Evolutionary conservation across 495 filamentous ascomycete genomes (phyloP).

Genomic region (Penicillium soppii): DNA sequence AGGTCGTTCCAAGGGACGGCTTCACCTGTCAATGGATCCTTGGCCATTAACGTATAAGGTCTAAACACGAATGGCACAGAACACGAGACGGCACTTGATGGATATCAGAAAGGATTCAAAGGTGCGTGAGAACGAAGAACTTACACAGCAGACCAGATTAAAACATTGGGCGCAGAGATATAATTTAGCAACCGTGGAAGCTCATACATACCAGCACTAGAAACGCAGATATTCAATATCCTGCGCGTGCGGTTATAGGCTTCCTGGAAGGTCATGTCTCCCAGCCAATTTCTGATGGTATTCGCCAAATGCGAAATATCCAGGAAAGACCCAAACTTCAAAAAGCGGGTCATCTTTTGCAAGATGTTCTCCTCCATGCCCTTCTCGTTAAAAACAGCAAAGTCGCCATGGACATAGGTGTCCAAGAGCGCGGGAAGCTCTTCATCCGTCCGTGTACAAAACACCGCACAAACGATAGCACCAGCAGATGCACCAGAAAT

Average conservation of each 20-base stretch:
- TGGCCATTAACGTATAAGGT: slow-evolving; percentile 73
- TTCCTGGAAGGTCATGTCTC: slow-evolving; percentile 92
- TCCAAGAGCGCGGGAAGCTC: slow-evolving; percentile 74
- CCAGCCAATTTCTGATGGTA: slow-evolving; percentile 76
- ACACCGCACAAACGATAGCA: slow-evolving; percentile 85
- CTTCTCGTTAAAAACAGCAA: slow-evolving; percentile 78
- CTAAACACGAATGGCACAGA: slow-evolving; percentile 88
- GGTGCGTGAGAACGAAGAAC: slow-evolving; percentile 20
- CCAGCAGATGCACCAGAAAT: slow-evolving; percentile 93
- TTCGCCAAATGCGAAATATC: slow-evolving; percentile 77
- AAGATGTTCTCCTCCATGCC: slow-evolving; percentile 67
- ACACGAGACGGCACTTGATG: slow-evolving; percentile 74
- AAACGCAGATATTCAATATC: slow-evolving; percentile 92
- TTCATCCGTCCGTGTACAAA: slow-evolving; percentile 82
- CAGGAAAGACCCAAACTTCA: slow-evolving; percentile 79
- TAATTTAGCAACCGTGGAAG: slow-evolving; percentile 87
- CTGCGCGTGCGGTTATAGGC: slow-evolving; percentile 88
- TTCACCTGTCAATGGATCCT: slow-evolving; percentile 78
- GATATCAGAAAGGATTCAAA: slow-evolving; percentile 5
- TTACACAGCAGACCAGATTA: slow-evolving; percentile 95
- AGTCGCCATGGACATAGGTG: slow-evolving; percentile 75
- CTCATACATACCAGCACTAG: slow-evolving; percentile 82
- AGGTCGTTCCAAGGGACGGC: slow-evolving; percentile 80
- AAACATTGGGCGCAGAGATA: slow-evolving; percentile 86
- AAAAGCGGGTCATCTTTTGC: slow-evolving; percentile 67